Percentiles rank a stretch among this genome's conserved stretches.
Conservation (phyloP, 73 alveolate genomes). For the Breviolum minutum region DNA sequence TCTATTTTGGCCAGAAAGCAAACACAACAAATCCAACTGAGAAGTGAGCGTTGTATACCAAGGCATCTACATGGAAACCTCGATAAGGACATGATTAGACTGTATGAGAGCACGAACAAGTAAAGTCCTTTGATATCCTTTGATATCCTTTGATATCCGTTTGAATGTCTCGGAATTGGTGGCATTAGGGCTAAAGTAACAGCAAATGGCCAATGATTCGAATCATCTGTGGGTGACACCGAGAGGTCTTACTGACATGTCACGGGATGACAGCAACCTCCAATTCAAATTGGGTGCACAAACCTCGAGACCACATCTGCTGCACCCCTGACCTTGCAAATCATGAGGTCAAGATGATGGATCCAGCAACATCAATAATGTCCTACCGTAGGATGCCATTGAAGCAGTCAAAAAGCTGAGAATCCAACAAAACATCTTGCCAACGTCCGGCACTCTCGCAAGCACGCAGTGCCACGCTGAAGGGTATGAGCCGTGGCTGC, state of each 20-base stretch:
- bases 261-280: neutral
- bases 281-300: neutral
- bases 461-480: constrained; percentile 8
- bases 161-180: neutral
- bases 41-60: neutral
- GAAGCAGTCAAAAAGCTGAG: neutral
- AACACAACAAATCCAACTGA: neutral
- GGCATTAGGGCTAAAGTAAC: too few relatives aligned
- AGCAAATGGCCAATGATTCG: too few relatives aligned
- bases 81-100: neutral
- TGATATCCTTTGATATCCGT: neutral
- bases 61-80: constrained; percentile 29
- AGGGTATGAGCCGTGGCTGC: constrained; percentile 32
- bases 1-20: neutral
- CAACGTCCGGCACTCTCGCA: constrained; percentile 39
- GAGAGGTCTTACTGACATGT: too few relatives aligned
- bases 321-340: neutral
- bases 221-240: too few relatives aligned
- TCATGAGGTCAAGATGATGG: neutral
- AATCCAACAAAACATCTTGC: constrained; percentile 7
- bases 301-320: constrained; percentile 43
- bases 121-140: neutral
- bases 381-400: neutral
- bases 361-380: neutral
- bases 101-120: neutral